These are phyloP conservation scores for Didymella glomerata DNA, from an alignment of 2,329 filamentous ascomycete species.

Conservation along the genomic window DNA sequence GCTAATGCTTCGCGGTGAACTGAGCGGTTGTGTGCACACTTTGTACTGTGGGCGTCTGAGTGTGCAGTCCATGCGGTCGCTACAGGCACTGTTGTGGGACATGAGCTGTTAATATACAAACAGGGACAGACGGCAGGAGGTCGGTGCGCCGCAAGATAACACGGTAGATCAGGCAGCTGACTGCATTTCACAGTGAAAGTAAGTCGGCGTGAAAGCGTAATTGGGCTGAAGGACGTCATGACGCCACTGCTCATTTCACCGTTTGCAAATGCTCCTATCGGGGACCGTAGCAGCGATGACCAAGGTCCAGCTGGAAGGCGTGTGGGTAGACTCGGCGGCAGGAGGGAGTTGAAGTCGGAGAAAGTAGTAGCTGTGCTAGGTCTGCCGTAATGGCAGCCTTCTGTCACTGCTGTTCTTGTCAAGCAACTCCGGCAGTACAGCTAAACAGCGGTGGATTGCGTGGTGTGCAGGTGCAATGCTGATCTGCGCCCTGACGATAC, in stretches of 20 bases:
- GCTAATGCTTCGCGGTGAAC: background rate
- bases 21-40: background rate
- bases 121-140: background rate
- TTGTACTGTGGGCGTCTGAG: background rate
- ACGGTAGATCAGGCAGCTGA: background rate
- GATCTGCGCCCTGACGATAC: background rate
- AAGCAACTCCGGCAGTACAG: no score
- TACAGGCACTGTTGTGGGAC: background rate
- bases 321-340: no score
- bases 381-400: background rate
- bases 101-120: constrained; percentile 14
- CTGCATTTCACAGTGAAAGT: constrained; percentile 12
- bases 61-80: constrained; percentile 2
- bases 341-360: background rate
- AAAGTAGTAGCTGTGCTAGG: background rate
- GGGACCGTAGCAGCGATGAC: background rate
- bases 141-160: background rate
- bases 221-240: constrained; percentile 4
- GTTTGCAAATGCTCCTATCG: background rate
- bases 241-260: constrained; percentile 4
- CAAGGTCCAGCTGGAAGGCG: background rate
- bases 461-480: background rate
- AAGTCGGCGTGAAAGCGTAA: constrained; percentile 5
- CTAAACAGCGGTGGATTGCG: background rate
- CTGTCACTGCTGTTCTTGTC: no score